These are phyloP conservation scores for Aspergillus amoenus DNA, from an alignment of 2,329 filamentous ascomycete species.

Conservation along the genomic window DNA sequence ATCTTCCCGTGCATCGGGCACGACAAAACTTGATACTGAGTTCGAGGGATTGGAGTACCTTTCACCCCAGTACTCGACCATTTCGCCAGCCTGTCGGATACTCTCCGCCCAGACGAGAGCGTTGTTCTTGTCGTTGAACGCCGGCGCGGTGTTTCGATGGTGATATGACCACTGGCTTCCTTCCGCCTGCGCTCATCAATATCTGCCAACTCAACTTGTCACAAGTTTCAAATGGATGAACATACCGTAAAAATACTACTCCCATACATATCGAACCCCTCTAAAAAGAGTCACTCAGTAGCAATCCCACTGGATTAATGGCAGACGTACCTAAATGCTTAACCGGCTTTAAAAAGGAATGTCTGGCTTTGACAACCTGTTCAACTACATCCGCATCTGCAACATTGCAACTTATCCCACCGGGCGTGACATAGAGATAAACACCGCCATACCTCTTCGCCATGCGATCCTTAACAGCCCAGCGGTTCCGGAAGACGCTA, in stretches of 20 bases:
- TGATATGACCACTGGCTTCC: constrained; percentile 46
- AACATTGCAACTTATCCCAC: constrained; percentile 13
- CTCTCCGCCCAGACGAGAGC: constrained; percentile 41
- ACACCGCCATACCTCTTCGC: constrained; percentile 14
- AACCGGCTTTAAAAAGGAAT: constrained; percentile 18
- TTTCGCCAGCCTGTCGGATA: constrained; percentile 30
- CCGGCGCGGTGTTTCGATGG: constrained; percentile 41
- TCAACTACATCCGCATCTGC: constrained; percentile 17
- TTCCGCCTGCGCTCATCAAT: constrained; percentile 18
- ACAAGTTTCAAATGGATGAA: too few relatives aligned
- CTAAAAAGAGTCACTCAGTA: constrained; percentile 7
- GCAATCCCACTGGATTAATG: too few relatives aligned
- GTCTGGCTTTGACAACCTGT: constrained; percentile 16
- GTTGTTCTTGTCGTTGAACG: constrained; percentile 47
- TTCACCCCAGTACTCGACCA: constrained; percentile 27
- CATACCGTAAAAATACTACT: constrained; percentile 32
- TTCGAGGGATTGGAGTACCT: not conserved
- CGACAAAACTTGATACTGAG: not conserved
- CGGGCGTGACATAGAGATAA: constrained; percentile 15
- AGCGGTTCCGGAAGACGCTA: constrained; percentile 10
- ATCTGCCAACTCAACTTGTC: not conserved
- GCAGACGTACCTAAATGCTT: constrained; percentile 15
- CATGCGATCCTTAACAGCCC: constrained; percentile 16
- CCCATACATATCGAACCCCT: constrained; percentile 31
- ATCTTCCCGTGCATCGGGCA: constrained; percentile 29